Base-by-base conservation (phyloP, 345 rosid genomes). In the Linum trigynum region DNA sequence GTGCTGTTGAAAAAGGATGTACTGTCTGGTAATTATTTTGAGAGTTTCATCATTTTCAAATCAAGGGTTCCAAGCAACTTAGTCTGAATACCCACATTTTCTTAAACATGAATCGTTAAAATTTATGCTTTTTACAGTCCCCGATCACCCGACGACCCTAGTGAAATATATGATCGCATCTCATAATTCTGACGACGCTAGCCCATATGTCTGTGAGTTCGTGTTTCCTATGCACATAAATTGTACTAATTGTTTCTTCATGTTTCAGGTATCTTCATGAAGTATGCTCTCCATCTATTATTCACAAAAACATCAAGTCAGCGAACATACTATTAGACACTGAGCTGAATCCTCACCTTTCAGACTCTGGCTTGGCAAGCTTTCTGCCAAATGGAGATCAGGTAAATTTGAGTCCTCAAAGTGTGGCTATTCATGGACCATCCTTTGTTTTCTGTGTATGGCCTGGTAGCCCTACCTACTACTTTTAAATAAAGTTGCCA, bases 231-330 rank as follows among this genome's bases (percentile, higher is more conserved):
- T 23, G 32, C 32, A 23, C 6, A 56, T n/a, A 56, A n/a, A 16
- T 3, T 56, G 8, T 8, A 56, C 36, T 35, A 2, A 16, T 56
- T 3, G 16, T n/a, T 56, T 56, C 35, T 10, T 16, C 36, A n/a
- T n/a, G n/a, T 73, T 69, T 70, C 84, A 94, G 99, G 87, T 94
- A 94, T 75, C 77, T 94, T 74, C 99, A 94, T 72, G 99, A 94
- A 82, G 89, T 85, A 68, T 88, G 96, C 78, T 86, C 96, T 8
- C 99, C 90, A 16, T 94, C 99, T 16, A 69, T 90, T 61, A 76
- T 94, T 64, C 97, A 90, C 68, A 90, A 88, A 74, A 90, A 91
- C 72, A 91, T 94, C 65, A 90, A 94, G 81, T 88, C 99, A 1
- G 80, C 87, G 39, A 94, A 94, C 75, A 91, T 94, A 69, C 78